phyloP scores from a whole-genome alignment of 129 eudicot species.

The Tanacetum coccineum region DNA sequence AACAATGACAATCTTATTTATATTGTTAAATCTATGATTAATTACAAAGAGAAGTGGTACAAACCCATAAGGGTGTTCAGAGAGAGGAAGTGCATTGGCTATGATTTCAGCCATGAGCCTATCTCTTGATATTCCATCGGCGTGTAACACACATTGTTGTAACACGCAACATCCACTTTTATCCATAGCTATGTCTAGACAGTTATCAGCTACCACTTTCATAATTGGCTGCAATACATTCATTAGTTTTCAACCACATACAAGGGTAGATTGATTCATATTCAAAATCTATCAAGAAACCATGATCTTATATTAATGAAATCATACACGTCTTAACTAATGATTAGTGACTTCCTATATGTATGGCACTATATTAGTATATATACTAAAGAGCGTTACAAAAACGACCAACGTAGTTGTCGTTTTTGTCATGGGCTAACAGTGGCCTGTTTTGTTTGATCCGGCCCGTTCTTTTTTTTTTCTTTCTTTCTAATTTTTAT shows the following conservation, averaged over 20 bases:
- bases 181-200: slow-evolving; percentile 46
- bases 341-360: background rate
- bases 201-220: slow-evolving; percentile 40
- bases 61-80: slow-evolving; percentile 57
- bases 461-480: no score
- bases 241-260: slow-evolving; percentile 1
- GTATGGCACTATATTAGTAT: no score
- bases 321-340: background rate
- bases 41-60: background rate
- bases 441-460: no score
- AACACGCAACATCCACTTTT: slow-evolving; percentile 52
- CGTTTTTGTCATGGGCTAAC: no score
- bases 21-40: slow-evolving; percentile 7
- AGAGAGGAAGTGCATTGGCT: slow-evolving; percentile 32
- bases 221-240: slow-evolving; percentile 36
- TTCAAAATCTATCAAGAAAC: background rate
- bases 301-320: background rate
- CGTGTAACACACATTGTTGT: slow-evolving; percentile 37
- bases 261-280: background rate
- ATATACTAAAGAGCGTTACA: no score
- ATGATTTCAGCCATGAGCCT: slow-evolving; percentile 33
- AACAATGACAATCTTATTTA: background rate
- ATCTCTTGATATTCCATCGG: slow-evolving; percentile 21
- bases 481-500: no score
- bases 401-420: no score